Evolutionary conservation across 345 rosid genomes (phyloP).

Genomic region (Citrus sp.): DNA sequence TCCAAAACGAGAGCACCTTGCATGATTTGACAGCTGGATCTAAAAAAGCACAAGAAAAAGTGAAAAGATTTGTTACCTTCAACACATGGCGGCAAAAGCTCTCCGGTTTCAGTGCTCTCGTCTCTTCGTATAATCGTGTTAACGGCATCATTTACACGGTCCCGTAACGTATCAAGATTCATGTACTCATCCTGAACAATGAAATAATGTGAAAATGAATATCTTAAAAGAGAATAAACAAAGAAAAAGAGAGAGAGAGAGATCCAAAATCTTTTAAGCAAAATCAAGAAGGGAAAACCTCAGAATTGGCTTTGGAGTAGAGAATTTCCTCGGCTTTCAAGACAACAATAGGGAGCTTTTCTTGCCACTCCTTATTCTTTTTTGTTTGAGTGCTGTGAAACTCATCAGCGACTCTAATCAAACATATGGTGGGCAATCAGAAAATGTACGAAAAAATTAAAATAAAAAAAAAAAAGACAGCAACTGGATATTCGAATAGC

Average conservation of each 20-base stretch:
- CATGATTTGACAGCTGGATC: conserved; percentile 14
- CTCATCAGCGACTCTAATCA: conserved; percentile 67
- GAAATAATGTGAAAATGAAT: conserved; percentile 3
- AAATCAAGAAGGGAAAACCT: conserved; percentile 44
- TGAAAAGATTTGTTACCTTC: conserved; percentile 57
- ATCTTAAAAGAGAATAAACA: conserved; percentile 8
- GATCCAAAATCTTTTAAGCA: conserved; percentile 17
- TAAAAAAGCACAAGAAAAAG: neutral
- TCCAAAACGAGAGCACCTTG: conserved; percentile 6
- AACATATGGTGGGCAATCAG: conserved; percentile 23
- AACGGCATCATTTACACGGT: conserved; percentile 86
- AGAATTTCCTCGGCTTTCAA: conserved; percentile 89
- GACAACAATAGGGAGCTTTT: conserved; percentile 82
- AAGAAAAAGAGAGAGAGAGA: neutral
- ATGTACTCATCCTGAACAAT: conserved; percentile 68
- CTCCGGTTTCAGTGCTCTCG: conserved; percentile 74
- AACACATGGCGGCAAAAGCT: conserved; percentile 94
- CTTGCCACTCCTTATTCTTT: conserved; percentile 91
- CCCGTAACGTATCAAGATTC: conserved; percentile 77
- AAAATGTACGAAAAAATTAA: conserved; percentile 8
- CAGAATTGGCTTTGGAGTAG: conserved; percentile 97
- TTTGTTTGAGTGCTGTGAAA: conserved; percentile 59
- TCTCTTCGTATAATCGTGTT: conserved; percentile 91
- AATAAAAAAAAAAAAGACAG: conserved; percentile 2
- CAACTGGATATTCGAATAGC: neutral